These are phyloP conservation scores for Sugiyamaella paludigena DNA, from an alignment of 1,139 yeast genomes.

Conservation along the genomic window DNA sequence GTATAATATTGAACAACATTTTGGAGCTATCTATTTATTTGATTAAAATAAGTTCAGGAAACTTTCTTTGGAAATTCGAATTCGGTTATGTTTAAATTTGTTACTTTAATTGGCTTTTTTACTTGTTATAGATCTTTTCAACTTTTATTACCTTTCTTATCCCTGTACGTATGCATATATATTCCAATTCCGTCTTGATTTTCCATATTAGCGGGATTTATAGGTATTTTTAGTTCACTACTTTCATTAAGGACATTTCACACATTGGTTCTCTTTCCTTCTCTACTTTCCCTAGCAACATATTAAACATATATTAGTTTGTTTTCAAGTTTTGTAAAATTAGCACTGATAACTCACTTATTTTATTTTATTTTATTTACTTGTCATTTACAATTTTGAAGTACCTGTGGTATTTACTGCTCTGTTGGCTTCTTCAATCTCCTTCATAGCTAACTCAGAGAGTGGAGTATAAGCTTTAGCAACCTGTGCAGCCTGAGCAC, in stretches of 20 bases:
- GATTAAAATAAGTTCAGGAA: slow-evolving; percentile 10
- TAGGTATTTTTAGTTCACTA: too few relatives aligned
- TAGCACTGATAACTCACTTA: slow-evolving; percentile 1
- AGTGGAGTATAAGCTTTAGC: slow-evolving; percentile 48
- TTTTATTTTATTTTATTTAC: too few relatives aligned
- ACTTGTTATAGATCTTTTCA: slow-evolving; percentile 1
- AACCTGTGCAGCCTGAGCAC: slow-evolving; percentile 51
- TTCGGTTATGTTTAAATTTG: neutral
- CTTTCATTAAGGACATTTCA: too few relatives aligned
- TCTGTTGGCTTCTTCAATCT: slow-evolving; percentile 21
- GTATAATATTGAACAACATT: slow-evolving; percentile 80
- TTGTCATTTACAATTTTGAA: too few relatives aligned
- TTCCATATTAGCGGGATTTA: too few relatives aligned
- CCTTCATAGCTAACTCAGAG: slow-evolving; percentile 39
- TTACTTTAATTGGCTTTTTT: neutral
- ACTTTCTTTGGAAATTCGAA: neutral
- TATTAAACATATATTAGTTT: neutral
- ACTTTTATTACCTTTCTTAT: slow-evolving; percentile 1
- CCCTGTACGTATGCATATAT: neutral
- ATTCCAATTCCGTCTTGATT: too few relatives aligned
- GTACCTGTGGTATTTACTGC: neutral
- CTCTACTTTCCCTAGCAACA: neutral
- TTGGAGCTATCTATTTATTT: slow-evolving; percentile 61
- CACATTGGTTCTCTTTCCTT: too few relatives aligned
- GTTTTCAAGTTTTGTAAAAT: neutral